Evolutionary conservation across 139 green algal species (phyloP), one percentile per base, ranked within the genome.

Genomic region (Bryopsis sp.): DNA sequence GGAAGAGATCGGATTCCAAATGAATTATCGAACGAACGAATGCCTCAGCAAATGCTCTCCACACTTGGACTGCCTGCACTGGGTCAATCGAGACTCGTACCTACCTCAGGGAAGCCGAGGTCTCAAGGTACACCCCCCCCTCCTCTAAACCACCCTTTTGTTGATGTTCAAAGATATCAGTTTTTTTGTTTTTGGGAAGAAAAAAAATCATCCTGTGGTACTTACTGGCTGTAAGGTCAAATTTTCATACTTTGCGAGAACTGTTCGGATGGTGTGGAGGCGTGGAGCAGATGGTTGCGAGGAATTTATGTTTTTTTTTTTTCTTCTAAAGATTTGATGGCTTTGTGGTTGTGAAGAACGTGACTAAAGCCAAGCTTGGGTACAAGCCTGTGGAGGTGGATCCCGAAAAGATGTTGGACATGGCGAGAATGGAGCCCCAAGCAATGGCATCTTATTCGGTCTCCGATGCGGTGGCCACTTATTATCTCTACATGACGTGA

Each of bases 41-140:
- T 33, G 26, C 26, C 57, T 64, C 8, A 64, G 26, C 57, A 22
- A 11, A 11, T 11, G 15, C 15, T 54, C 15, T 54, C 43, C 43
- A 43, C 93, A 98, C 84, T 93, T 98, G 88, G 93, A 98, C 82
- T 92, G 85, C 76, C 80, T 98, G 75, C 81, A 90, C 76, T 98
- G 93, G 93, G 93, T 98, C 26, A 96, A 97, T 75, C 82, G 93
- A 7, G 93, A 98, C 79, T 96, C 86, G 11, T 98, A 98, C 81
- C 83, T 98, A 50, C 93, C 93, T 0, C 92, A 97, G 70, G 93
- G 93, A 2, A 89, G 78, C 63, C 80, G 92, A 29, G 92, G 92
- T 67, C 81, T 97, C 39, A 97, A 97, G 85, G 88, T 87, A 60
- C 19, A n/a, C n/a, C n/a, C n/a, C n/a, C n/a, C n/a, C n/a, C n/a